Base-by-base conservation (phyloP, 192 early-diverging fungal genomes). In the Podila epicladia region DNA sequence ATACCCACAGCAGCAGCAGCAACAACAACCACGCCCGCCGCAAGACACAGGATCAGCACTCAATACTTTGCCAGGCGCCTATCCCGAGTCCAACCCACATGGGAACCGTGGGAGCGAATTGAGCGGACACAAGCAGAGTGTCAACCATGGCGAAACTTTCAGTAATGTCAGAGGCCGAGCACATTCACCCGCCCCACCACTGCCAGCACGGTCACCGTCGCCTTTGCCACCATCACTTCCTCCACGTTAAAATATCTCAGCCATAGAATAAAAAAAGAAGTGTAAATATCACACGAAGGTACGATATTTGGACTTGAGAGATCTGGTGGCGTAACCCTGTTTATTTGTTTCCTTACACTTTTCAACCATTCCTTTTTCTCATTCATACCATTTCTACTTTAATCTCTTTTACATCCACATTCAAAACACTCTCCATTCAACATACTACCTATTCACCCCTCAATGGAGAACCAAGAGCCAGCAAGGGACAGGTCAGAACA, bases 1-100 rank as follows among this genome's bases (percentile, higher is more conserved):
- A 8, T 65, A 76, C 24, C 62, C 70, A 32, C 65, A 65, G 9
- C 65, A 60, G 26, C 53, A 59, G 35, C 41, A 13, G 48, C 50
- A 13, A 31, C 50, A 71, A 9, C 61, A 71, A 50, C 59, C 51
- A 8, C 61, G 53, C 29, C 32, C 28, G 12, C 19, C 41, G 55
- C 31, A 60, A 37, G 37, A 55, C 29, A 69, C n/a, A 0, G 38
- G 7, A 2, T 60, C 58, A 31, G 9, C 24, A 26, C 24, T 22
- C 20, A 29, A 4, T 12, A 58, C 73, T n/a, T 48, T 75, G 19
- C 72, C 72, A 5, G 71, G 71, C 32, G 26, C 71, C 0, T 72
- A 58, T 35, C 74, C 74, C 1, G 51, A 38, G 11, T 31, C 74
- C 15, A n/a, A 32, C 26, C 17, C 38, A 33, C 17, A 41, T 22